phyloP scores from a whole-genome alignment of 192 early-diverging fungal species.

The Gryganskiella cystojenkinii region DNA sequence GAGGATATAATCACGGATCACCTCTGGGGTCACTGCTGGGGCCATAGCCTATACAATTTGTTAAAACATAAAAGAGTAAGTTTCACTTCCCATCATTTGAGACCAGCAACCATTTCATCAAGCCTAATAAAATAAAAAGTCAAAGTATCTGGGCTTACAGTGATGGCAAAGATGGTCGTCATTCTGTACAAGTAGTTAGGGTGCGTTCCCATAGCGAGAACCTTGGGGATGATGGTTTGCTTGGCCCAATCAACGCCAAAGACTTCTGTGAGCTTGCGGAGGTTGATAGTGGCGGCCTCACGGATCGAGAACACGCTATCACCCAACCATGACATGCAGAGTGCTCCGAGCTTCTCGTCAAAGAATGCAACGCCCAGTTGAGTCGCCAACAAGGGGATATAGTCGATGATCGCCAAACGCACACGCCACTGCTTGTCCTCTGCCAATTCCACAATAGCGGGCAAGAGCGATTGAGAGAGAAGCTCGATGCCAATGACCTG shows the following conservation, averaged over 20 bases:
- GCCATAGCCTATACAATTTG: conserved; percentile 82
- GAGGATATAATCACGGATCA: conserved; percentile 89
- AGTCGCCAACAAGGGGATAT: conserved; percentile 95
- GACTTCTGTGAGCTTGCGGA: conserved; percentile 95
- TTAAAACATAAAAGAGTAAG: conserved; percentile 10
- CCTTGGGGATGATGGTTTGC: conserved; percentile 92
- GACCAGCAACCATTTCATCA: too few relatives aligned
- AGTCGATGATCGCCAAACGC: conserved; percentile 98
- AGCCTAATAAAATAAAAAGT: background rate
- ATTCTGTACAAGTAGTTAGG: conserved; percentile 98
- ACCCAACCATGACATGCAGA: conserved; percentile 99
- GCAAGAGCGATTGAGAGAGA: conserved; percentile 95
- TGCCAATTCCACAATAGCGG: conserved; percentile 98
- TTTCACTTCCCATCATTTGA: background rate
- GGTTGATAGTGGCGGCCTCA: conserved; percentile 95
- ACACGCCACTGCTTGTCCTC: conserved; percentile 99
- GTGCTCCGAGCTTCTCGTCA: conserved; percentile 91
- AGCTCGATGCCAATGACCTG: conserved; percentile 97
- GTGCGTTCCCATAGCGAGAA: conserved; percentile 88
- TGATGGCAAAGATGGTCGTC: conserved; percentile 97
- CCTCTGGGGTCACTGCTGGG: conserved; percentile 85
- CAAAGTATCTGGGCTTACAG: conserved; percentile 62
- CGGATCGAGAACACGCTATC: conserved; percentile 98
- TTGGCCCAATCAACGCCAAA: conserved; percentile 99
- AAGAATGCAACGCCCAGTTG: conserved; percentile 98